Conservation (phyloP, 1,139 yeast genomes). For the Waltiozyma sp. region DNA sequence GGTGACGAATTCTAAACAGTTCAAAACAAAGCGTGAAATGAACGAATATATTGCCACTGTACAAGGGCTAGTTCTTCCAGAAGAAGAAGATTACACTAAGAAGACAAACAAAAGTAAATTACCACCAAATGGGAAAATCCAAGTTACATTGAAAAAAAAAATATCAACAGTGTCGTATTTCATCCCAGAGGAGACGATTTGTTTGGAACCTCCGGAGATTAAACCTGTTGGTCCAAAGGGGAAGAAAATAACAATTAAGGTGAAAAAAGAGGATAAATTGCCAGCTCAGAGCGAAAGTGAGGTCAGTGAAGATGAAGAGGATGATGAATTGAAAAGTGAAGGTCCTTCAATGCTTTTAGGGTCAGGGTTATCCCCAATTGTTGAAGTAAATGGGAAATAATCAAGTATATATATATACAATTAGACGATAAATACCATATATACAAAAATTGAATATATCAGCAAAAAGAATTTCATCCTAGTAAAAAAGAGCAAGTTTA, state of each 20-base stretch:
- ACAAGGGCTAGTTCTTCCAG: conserved; percentile 19
- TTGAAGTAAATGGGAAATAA: neutral
- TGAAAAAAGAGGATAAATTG: neutral
- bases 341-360: neutral
- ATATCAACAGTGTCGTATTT: conserved; percentile 41
- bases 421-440: no score
- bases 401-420: neutral
- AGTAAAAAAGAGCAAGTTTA: no score
- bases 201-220: neutral
- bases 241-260: neutral
- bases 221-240: neutral
- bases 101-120: conserved; percentile 76
- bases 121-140: conserved; percentile 89
- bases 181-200: conserved; percentile 22
- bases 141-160: conserved; percentile 51
- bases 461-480: no score
- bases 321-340: neutral
- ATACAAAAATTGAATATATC: no score
- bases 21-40: conserved; percentile 43
- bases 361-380: neutral
- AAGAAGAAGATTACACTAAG: conserved; percentile 37
- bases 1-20: conserved; percentile 30
- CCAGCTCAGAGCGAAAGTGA: neutral
- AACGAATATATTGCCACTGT: conserved; percentile 18
- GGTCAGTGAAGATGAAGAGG: neutral